Evolutionary conservation across 2,329 filamentous ascomycete species (phyloP), one percentile per base, ranked within the genome.

Genomic region (Colletotrichum sp.): DNA sequence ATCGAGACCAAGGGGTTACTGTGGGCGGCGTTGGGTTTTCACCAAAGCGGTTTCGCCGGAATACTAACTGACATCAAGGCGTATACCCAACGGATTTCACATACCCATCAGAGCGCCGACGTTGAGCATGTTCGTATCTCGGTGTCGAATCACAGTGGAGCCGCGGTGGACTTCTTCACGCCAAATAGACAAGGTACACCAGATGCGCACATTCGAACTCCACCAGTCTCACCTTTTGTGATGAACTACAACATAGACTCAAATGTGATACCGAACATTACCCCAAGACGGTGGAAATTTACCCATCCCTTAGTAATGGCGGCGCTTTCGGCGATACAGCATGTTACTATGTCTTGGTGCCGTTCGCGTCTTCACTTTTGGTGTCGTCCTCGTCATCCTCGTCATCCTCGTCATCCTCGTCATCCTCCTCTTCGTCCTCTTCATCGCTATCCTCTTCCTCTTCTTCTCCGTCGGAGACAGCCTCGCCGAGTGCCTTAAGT

Each of bases 401-500:
- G 12, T 57, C 58, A n/a, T 59, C 57, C 4, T 87, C 87, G 2
- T 88, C 89, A 0, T 87, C 86, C 0, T 87, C 87, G 2, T 88
- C 58, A n/a, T 59, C 57, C 4, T 87, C 86, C 0, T 87, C 87
- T 2, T 88, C 89, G 0, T 89, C 90, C 0, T 87, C 89, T 0
- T 90, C 88, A 0, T 89, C 88, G 0, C 89, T 88, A 0, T 89
- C 89, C 1, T 88, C 89, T 0, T 89, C 90, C 0, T 91, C 93
- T 21, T 92, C 92, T 76, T 95, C 94, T n/a, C 86, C 93, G 76
- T 96, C 94, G 2, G 94, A 95, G 12, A 96, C 91, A 74, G 87
- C 86, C 79, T 94, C 90, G 5, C 93, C 93, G 21, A 95, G 85
- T 27, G 88, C 90, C 78, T 90, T 89, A 16, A 95, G 86, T 63